A percentile compares a stretch with the other conserved stretches of the same genome.
Conservation (phyloP, 148 eudicot genomes). For the Cornus suecica region DNA sequence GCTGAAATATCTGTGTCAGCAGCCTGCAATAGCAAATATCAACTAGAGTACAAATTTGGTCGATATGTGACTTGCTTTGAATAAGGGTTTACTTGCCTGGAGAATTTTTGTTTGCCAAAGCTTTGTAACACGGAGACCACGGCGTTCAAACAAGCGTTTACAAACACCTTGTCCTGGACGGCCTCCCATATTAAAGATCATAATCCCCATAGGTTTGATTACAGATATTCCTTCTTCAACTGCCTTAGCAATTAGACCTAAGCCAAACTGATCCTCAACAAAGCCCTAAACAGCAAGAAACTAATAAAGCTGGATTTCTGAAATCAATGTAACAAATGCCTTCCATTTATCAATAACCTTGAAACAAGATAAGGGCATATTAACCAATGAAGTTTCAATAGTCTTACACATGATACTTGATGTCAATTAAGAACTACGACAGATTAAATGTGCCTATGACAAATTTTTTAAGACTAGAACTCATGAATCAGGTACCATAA, state of each 20-base stretch:
- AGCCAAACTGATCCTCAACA: slow-evolving; percentile 98
- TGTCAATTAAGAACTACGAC: background rate
- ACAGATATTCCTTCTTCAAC: slow-evolving; percentile 97
- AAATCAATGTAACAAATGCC: background rate
- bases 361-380: background rate
- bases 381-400: background rate
- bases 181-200: slow-evolving; percentile 99
- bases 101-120: slow-evolving; percentile 98
- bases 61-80: background rate
- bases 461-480: background rate
- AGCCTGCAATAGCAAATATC: slow-evolving; percentile 59
- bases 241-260: slow-evolving; percentile 94
- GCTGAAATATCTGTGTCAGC: slow-evolving; percentile 95
- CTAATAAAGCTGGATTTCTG: background rate
- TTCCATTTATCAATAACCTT: background rate
- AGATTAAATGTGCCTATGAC: background rate
- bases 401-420: slow-evolving; percentile 4
- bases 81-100: slow-evolving; percentile 47
- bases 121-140: slow-evolving; percentile 83
- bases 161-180: slow-evolving; percentile 99
- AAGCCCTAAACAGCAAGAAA: slow-evolving; percentile 57
- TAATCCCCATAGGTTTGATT: slow-evolving; percentile 85
- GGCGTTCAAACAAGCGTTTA: slow-evolving; percentile 92
- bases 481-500: background rate
- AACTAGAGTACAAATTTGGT: background rate